Percentiles rank a stretch among this genome's conserved stretches.
Conservation (phyloP, 2,329 filamentous ascomycete genomes). For the Aspergillus quadrilineatus region DNA sequence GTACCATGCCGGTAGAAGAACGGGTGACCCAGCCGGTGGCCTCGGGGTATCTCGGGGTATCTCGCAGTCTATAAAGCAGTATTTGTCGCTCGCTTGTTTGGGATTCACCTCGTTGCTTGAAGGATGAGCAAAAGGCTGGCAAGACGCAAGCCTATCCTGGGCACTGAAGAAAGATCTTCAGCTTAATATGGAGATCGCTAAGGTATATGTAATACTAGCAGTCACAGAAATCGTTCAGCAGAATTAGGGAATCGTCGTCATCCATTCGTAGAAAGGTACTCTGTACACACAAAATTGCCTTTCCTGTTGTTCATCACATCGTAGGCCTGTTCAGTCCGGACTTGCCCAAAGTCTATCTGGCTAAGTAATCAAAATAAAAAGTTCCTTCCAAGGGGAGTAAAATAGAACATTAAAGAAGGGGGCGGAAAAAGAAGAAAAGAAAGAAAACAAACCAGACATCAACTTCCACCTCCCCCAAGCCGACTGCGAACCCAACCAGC, state of each 20-base stretch:
- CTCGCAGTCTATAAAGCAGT: too few species aligned
- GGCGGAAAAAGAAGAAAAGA: not conserved
- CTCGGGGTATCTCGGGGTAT: too few species aligned
- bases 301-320: slow-evolving; percentile 7
- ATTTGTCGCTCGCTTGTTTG: too few species aligned
- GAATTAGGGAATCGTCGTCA: not conserved
- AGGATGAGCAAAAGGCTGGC: too few species aligned
- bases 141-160: too few species aligned
- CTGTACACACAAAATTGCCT: slow-evolving; percentile 10
- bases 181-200: too few species aligned
- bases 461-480: slow-evolving; percentile 22
- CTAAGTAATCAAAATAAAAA: not conserved
- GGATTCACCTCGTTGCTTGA: too few species aligned
- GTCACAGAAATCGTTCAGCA: too few species aligned
- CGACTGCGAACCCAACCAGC: slow-evolving; percentile 28
- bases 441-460: slow-evolving; percentile 11
- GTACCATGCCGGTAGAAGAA: too few species aligned
- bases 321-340: not conserved
- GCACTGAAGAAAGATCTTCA: too few species aligned
- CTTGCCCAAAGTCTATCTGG: not conserved
- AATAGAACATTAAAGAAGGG: not conserved
- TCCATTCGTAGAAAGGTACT: not conserved
- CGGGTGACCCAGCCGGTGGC: too few species aligned
- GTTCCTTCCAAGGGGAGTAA: not conserved
- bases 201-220: too few species aligned